Percentiles rank a stretch among this genome's conserved stretches.
These are phyloP conservation scores for Ophiostoma novo-ulmi DNA, from an alignment of 2,329 filamentous ascomycete species.

Conservation along the genomic window DNA sequence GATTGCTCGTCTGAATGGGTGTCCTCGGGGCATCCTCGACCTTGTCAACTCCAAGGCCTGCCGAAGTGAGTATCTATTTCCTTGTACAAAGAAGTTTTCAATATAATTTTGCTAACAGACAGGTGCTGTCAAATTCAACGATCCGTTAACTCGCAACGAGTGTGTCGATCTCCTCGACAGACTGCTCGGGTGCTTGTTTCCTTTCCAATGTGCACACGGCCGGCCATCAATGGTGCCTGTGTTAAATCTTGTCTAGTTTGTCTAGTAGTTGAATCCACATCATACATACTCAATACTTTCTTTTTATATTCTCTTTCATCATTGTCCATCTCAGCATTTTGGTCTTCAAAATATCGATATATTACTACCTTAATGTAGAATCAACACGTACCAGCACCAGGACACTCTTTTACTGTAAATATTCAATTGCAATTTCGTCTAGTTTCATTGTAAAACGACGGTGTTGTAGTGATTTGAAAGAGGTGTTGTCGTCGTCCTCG, in stretches of 20 bases:
- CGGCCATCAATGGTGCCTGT: constrained; percentile 61
- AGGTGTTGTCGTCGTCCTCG: not conserved
- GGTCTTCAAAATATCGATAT: no score
- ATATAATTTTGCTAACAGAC: constrained; percentile 32
- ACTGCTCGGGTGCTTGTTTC: constrained; percentile 62
- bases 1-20: constrained; percentile 52
- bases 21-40: constrained; percentile 70
- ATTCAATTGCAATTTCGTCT: no score
- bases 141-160: constrained; percentile 53
- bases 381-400: no score
- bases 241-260: constrained; percentile 43
- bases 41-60: constrained; percentile 72
- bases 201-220: constrained; percentile 81
- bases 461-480: no score
- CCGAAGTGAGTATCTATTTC: constrained; percentile 45
- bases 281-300: not conserved
- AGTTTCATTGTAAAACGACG: no score
- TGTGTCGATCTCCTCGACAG: constrained; percentile 54
- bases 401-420: no score
- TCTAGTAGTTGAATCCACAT: not conserved
- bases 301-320: not conserved
- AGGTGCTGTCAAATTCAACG: constrained; percentile 78
- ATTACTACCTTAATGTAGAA: no score
- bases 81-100: not conserved
- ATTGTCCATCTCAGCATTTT: no score